Evolutionary conservation across 129 eudicot species (phyloP).

Genomic region (Tanacetum coccineum): DNA sequence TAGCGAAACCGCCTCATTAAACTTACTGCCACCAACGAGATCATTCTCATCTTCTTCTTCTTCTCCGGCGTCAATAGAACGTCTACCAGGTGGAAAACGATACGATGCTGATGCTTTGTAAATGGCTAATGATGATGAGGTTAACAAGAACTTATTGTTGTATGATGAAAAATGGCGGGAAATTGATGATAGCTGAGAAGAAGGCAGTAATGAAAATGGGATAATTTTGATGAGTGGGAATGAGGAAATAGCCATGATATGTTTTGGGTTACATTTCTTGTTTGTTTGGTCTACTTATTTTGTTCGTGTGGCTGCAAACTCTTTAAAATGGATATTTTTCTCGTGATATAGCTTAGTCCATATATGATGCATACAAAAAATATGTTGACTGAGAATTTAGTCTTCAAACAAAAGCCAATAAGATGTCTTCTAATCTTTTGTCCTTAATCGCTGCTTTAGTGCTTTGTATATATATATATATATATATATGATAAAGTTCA

Average conservation of each 20-base stretch:
- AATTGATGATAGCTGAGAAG: conserved; percentile 15
- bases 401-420: too few relatives aligned
- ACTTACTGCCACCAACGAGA: conserved; percentile 25
- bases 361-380: too few relatives aligned
- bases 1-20: conserved; percentile 61
- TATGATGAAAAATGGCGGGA: conserved; percentile 19
- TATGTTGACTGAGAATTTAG: too few relatives aligned
- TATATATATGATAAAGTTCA: too few relatives aligned
- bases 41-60: conserved; percentile 29
- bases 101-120: conserved; percentile 37
- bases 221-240: conserved; percentile 24
- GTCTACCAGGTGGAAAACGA: conserved; percentile 49
- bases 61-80: conserved; percentile 43
- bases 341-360: too few relatives aligned
- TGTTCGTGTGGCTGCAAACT: conserved; percentile 14
- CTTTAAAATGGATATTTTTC: not conserved
- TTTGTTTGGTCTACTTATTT: conserved; percentile 9
- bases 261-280: conserved; percentile 13
- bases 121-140: conserved; percentile 17
- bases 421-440: too few relatives aligned
- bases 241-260: conserved; percentile 34
- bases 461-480: too few relatives aligned
- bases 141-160: conserved; percentile 11
- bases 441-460: too few relatives aligned
- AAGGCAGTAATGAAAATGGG: not conserved